Conservation (phyloP, 805 yeast genomes). For the Hanseniaspora singularis region DNA sequence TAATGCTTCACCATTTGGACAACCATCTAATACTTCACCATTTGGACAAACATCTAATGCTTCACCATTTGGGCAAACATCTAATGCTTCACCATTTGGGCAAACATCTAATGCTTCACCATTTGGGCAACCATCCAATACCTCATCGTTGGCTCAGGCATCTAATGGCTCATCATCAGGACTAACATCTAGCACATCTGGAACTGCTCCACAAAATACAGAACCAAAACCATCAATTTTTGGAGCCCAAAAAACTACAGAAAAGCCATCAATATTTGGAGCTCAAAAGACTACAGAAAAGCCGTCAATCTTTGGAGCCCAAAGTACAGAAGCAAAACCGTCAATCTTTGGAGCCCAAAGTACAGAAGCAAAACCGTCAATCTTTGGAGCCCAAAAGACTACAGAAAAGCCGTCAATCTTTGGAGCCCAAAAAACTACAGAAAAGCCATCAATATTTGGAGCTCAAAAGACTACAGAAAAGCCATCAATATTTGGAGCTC, state of each 20-base stretch:
- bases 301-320: slow-evolving; percentile 3
- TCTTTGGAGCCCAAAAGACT: background rate
- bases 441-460: background rate
- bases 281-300: background rate
- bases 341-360: background rate
- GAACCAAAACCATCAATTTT: background rate
- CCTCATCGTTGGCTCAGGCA: too few species aligned
- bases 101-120: background rate
- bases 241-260: background rate
- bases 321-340: background rate
- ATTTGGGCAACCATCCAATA: too few species aligned
- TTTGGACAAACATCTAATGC: background rate
- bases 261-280: slow-evolving; percentile 3
- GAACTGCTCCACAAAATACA: background rate
- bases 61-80: background rate
- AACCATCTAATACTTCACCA: background rate
- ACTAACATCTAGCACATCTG: background rate
- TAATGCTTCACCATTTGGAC: background rate
- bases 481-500: background rate
- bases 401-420: background rate
- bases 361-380: background rate
- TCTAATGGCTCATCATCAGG: background rate
- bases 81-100: too few species aligned
- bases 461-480: background rate
- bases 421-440: too few species aligned